Evolutionary conservation across 768 basidiomycete genomes (phyloP), one percentile per base, ranked within the genome.

Genomic region (Phanerochaete sordida): DNA sequence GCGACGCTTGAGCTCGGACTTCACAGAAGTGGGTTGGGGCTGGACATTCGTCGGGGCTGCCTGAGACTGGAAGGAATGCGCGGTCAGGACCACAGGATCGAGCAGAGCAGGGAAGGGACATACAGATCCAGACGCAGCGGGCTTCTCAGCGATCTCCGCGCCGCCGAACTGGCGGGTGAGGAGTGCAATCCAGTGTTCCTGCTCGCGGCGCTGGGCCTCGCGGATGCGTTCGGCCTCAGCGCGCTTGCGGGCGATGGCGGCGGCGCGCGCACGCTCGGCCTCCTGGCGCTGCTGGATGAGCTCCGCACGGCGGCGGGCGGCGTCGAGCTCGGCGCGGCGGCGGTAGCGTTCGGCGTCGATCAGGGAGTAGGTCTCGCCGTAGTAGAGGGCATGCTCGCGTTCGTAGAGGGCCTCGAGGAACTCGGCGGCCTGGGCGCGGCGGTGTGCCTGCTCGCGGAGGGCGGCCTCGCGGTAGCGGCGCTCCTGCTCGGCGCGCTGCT

Each of bases 331-430:
- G 12, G 27, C n/a, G 2, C 59, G 61, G 51, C 51, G 45, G 26
- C 47, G 54, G 27, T 51, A 26, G 7, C 58, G 48, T 16, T 59
- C 61, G 46, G 49, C 57, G 33, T 9, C 58, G 58, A 13, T 30
- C 39, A 58, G 8, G 21, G 23, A 9, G 48, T 37, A 55, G 39
- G 30, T 39, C 15, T 43, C 56, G 48, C 23, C 49, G 24, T 37
- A 55, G 56, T 26, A 28, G 37, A n/a, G 59, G 35, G 37, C 35
- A 12, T 39, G 55, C 39, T 67, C 60, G 43, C 57, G 30, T 30
- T 23, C 61, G 30, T 60, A 56, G 43, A 62, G 56, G 12, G 59
- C 48, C 26, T 62, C 60, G 46, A 64, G 48, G 23, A 57, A 27
- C n/a, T 46, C 19, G 16, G 21, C 57, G 15, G 35, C 54, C 24